A percentile compares a stretch with the other conserved stretches of the same genome.
These are phyloP conservation scores for Pueraria montana DNA, from an alignment of 306 rosid genomes.

Conservation along the genomic window DNA sequence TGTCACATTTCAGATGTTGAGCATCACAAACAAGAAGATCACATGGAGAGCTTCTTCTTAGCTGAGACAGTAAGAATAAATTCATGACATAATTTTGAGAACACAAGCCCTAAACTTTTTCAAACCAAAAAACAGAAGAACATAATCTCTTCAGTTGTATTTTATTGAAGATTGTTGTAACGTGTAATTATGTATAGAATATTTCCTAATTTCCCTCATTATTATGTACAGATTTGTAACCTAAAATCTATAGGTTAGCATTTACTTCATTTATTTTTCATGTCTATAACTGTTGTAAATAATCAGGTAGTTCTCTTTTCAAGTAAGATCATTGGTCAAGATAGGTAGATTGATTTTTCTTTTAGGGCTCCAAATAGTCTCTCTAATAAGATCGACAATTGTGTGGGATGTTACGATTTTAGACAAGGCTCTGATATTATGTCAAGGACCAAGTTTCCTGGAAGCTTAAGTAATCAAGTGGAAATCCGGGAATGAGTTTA, in stretches of 20 bases:
- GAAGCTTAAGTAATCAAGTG: conserved; percentile 30
- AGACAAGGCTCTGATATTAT: conserved; percentile 13
- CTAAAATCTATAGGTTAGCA: neutral
- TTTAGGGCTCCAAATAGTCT: conserved; percentile 22
- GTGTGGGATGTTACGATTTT: conserved; percentile 20
- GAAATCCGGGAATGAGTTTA: conserved; percentile 16
- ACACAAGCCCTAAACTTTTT: conserved; percentile 23
- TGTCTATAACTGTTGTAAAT: neutral
- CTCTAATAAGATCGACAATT: conserved; percentile 24
- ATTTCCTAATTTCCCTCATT: neutral
- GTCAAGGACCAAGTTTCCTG: neutral
- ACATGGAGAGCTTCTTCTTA: conserved; percentile 98
- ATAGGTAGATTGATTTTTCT: conserved; percentile 8
- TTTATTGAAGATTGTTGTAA: conserved; percentile 27
- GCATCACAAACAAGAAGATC: conserved; percentile 89
- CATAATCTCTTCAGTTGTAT: conserved; percentile 39
- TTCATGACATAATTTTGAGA: conserved; percentile 36
- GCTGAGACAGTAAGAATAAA: conserved; percentile 86
- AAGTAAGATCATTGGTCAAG: conserved; percentile 24
- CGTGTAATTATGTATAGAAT: neutral
- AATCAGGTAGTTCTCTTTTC: neutral
- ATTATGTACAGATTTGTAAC: neutral
- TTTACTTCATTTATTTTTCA: neutral
- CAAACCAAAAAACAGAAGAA: neutral
- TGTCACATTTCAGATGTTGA: conserved; percentile 98